Evolutionary conservation across 2,329 filamentous ascomycete genomes (phyloP), one percentile per base, ranked within the genome.

Genomic region (Cytospora paraplurivora): DNA sequence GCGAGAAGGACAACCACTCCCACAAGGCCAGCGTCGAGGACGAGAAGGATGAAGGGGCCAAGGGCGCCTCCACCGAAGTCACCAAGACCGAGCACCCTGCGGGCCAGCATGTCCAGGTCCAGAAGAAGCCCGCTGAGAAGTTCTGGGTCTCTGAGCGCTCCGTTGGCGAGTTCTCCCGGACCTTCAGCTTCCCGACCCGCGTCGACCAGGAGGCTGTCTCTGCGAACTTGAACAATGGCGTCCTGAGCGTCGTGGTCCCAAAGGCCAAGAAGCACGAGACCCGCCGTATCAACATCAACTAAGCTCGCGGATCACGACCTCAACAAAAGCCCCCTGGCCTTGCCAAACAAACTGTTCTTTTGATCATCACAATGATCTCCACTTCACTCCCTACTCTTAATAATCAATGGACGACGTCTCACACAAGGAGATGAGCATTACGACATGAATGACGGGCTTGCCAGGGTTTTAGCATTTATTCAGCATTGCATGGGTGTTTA

Each of bases 141-240:
- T 93, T 88, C 82, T 94, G 90, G 91, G 78, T 88, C 66, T 80
- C 81, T 41, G 88, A 91, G 77, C 86, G 87, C 69, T 83, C 81
- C 65, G 77, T 88, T 63, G 88, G 88, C 73, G 82, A 87, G 68
- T 92, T 91, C 77, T 81, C 84, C 56, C 84, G 89, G 67, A 85
- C 81, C 64, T 91, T 91, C 78, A 84, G 79, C 73, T 91, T 92
- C 79, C 86, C 88, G 0, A 76, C 76, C 59, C 83, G 82, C 34
- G 82, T 92, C 66, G 85, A 90, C 71, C 82, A 85, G 70, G 84
- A 87, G 17, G 76, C 71, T 3, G 88, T 92, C 62, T 79, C 75
- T 52, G 89, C 89, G 56, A 80, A 73, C 60, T 83, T 91, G 69
- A 83, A 85, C 75, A 83, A 91, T 66, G 89, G 89, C 34, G 80